A percentile compares a stretch with the other conserved stretches of the same genome.
Evolutionary conservation across 345 rosid genomes (phyloP).

Genomic region (Syzygium jambos): DNA sequence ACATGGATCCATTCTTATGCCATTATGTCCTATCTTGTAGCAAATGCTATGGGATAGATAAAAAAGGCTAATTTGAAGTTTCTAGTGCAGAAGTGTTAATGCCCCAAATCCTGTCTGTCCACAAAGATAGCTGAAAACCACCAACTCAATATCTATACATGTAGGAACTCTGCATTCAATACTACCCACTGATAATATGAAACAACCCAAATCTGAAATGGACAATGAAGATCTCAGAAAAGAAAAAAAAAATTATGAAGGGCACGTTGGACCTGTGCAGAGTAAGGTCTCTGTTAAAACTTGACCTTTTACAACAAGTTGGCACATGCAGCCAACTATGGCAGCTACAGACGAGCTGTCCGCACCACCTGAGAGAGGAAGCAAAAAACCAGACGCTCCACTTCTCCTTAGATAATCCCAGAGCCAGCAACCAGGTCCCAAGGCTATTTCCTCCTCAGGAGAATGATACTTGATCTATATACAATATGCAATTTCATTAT

Average conservation of each 20-base stretch:
- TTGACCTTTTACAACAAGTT: constrained; percentile 87
- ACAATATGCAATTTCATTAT: not conserved
- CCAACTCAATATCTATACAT: not conserved
- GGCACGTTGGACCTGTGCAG: not conserved
- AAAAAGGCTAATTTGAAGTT: not conserved
- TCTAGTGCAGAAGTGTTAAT: not conserved
- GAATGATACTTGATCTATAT: constrained; percentile 66
- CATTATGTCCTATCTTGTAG: not conserved
- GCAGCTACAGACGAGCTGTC: constrained; percentile 98
- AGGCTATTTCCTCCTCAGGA: constrained; percentile 95
- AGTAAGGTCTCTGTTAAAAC: not conserved
- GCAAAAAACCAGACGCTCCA: constrained; percentile 95
- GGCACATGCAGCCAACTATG: constrained; percentile 99
- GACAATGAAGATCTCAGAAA: not conserved
- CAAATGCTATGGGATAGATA: not conserved
- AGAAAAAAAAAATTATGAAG: not conserved
- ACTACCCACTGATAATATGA: not conserved
- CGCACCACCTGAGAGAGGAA: constrained; percentile 97
- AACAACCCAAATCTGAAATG: not conserved
- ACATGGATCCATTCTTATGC: not conserved
- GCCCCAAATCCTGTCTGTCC: not conserved
- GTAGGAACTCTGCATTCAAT: not conserved
- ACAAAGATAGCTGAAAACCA: not conserved
- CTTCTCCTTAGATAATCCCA: constrained; percentile 99
- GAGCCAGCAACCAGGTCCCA: constrained; percentile 96